Percentiles rank a stretch among this genome's conserved stretches.
Evolutionary conservation across 1,284 basidiomycete genomes (phyloP).

Genomic region (Waitea zeae): DNA sequence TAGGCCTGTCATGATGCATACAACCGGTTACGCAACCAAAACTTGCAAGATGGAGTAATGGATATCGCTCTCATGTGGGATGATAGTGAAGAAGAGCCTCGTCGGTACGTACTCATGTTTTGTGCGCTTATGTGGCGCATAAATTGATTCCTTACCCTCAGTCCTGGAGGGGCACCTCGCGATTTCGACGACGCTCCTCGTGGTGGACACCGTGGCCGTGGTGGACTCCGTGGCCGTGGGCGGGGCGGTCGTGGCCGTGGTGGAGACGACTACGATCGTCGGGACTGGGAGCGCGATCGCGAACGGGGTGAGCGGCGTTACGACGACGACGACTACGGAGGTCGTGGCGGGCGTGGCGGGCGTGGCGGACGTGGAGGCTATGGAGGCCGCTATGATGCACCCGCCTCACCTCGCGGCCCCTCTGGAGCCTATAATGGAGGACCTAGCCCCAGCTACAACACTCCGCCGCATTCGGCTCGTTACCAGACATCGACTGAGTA

Average conservation of each 20-base stretch:
- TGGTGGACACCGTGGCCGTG: constrained; percentile 16
- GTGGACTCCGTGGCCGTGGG: constrained; percentile 20
- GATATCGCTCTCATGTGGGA: constrained; percentile 87
- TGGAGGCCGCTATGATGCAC: constrained; percentile 11
- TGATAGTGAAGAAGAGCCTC: neutral
- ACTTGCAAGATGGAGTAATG: constrained; percentile 75
- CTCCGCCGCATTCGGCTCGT: constrained; percentile 15
- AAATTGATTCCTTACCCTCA: neutral
- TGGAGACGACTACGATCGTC: constrained; percentile 14
- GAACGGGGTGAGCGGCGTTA: constrained; percentile 27
- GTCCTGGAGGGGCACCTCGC: constrained; percentile 7
- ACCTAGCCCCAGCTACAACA: constrained; percentile 8
- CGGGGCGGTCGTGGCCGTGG: constrained; percentile 15
- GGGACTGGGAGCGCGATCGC: constrained; percentile 27
- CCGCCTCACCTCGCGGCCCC: constrained; percentile 11
- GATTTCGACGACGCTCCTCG: constrained; percentile 1
- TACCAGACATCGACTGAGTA: constrained; percentile 6
- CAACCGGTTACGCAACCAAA: constrained; percentile 62
- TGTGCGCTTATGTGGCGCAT: neutral
- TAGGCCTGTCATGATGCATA: constrained; percentile 66
- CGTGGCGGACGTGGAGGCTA: constrained; percentile 18
- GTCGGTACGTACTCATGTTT: neutral
- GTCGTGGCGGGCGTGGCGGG: constrained; percentile 12
- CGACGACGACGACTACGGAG: constrained; percentile 24
- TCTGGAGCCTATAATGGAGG: constrained; percentile 16